phyloP scores from a whole-genome alignment of 805 yeast genomes.

The Wickerhamomyces xylosicus region DNA sequence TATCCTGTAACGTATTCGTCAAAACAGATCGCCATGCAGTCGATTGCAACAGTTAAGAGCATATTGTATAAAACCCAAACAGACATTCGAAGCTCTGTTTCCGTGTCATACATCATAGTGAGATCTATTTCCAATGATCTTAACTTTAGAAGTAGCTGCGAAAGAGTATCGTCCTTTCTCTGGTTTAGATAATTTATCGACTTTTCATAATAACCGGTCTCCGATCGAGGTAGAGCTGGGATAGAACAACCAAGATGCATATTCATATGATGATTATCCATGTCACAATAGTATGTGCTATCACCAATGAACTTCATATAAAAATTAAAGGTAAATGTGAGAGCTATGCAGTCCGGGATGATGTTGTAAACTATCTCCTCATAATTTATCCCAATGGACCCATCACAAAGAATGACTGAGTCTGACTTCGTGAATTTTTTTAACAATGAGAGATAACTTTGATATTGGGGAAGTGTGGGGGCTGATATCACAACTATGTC shows the following conservation, averaged over 20 bases:
- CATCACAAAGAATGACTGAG: constrained; percentile 10
- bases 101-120: no score
- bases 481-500: constrained; percentile 9
- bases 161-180: no score
- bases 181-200: no score
- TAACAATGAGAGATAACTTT: constrained; percentile 1
- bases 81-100: background rate
- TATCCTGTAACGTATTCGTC: background rate
- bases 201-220: no score
- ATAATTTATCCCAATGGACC: constrained; percentile 6
- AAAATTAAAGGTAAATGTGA: constrained; percentile 12
- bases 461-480: constrained; percentile 4
- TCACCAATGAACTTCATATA: background rate
- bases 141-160: no score
- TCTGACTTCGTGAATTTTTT: background rate
- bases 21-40: background rate
- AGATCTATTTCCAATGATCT: no score
- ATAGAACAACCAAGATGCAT: background rate
- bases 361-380: constrained; percentile 2
- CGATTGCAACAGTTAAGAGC: background rate
- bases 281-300: background rate
- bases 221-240: background rate
- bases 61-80: background rate
- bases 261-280: background rate
- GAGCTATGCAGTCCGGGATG: background rate